Base-by-base conservation (phyloP, 441 rosid species). In the Eruca vesicaria region DNA sequence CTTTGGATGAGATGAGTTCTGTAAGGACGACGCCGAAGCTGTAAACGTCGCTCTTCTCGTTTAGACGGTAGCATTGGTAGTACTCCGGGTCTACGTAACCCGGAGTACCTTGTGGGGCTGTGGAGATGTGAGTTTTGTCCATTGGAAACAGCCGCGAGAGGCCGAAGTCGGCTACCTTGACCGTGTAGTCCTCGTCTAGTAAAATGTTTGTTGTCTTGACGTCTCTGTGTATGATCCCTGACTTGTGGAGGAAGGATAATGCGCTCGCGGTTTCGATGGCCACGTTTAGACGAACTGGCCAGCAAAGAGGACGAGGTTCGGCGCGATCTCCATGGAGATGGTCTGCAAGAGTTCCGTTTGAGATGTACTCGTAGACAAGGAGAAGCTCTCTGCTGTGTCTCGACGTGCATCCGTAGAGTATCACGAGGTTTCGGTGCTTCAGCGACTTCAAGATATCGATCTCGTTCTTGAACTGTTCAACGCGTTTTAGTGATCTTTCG, bases 391-490 rank as follows among this genome's bases (percentile, higher is more conserved):
- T 45, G 19, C 53, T 45, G 19, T 45, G 53, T 45, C 53, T n/a
- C 19, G 53, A 45, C 19, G 53, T 45, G 53, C 53, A 45, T 45
- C 53, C 53, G 19, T 45, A 45, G 19, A 45, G 53, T n/a, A 45
- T 65, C 70, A 89, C 94, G 9, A 89, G 86, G 73, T 85, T 85
- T 35, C 52, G 69, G 63, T 89, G 94, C 19, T 87, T 81, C 19
- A 89, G 50, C 0, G 75, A 77, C 60, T 84, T 83, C 43, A 89
- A 81, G 74, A 89, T 89, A 56, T 87, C 84, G 16, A 89, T 72
- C 31, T 89, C 94, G 78, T 86, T 89, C 80, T 83, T 86, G 83
- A 89, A 89, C 60, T 89, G 94, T 80, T 82, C 94, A 0, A 87
- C 85, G 0, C 90, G 88, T 74, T 70, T 87, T 57, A 87, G 69